A percentile compares a stretch with the other conserved stretches of the same genome.
These are phyloP conservation scores for Garcileccinum viscosum DNA, from an alignment of 1,284 basidiomycete species.

Conservation along the genomic window DNA sequence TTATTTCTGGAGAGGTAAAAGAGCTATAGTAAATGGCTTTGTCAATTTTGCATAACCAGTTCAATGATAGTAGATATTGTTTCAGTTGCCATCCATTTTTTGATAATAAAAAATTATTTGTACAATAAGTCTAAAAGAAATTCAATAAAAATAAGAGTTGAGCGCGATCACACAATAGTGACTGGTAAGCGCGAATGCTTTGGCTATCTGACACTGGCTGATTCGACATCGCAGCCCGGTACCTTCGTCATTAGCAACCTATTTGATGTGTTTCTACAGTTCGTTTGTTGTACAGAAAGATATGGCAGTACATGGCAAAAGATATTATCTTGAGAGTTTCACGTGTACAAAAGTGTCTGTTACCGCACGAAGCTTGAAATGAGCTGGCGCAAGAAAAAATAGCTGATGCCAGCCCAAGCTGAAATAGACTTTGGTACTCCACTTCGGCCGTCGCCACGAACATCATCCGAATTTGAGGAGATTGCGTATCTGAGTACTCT, in stretches of 20 bases:
- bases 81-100: too few species aligned
- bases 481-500: constrained; percentile 66
- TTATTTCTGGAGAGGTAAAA: too few species aligned
- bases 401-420: constrained; percentile 66
- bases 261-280: not conserved
- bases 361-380: not conserved
- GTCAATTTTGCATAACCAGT: too few species aligned
- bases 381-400: not conserved
- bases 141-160: too few species aligned
- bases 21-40: too few species aligned
- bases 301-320: not conserved
- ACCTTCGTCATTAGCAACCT: constrained; percentile 52
- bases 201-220: not conserved
- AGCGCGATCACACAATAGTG: constrained; percentile 86
- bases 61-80: too few species aligned
- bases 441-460: constrained; percentile 48
- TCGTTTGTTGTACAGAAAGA: constrained; percentile 24
- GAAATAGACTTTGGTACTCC: constrained; percentile 73
- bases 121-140: too few species aligned
- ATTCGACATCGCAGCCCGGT: constrained; percentile 49
- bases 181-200: constrained; percentile 50
- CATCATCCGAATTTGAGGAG: constrained; percentile 75
- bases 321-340: constrained; percentile 3
- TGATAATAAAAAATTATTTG: too few species aligned
- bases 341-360: too few species aligned